Evolutionary conservation across 1,139 yeast genomes (phyloP).

Genomic region (Hyphopichia buzzinii): DNA sequence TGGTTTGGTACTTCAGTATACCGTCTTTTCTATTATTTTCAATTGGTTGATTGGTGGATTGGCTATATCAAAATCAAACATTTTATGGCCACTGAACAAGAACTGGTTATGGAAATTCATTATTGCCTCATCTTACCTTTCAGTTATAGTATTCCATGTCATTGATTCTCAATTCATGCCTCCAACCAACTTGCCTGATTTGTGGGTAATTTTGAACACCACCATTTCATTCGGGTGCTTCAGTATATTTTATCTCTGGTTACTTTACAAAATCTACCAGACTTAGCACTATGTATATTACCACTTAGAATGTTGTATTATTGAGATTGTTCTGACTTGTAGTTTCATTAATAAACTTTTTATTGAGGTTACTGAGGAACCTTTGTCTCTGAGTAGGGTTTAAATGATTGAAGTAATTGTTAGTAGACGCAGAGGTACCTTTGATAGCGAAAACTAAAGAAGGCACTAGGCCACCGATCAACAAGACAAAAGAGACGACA

Average conservation of each 20-base stretch:
- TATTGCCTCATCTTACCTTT: slow-evolving; percentile 58
- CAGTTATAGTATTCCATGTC: slow-evolving; percentile 50
- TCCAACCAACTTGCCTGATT: slow-evolving; percentile 69
- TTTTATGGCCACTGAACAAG: slow-evolving; percentile 38
- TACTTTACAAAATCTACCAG: slow-evolving; percentile 45
- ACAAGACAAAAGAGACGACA: slow-evolving; percentile 11
- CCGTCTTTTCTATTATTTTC: slow-evolving; percentile 57
- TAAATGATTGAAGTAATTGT: slow-evolving; percentile 14
- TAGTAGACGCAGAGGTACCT: slow-evolving; percentile 10
- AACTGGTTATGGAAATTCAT: slow-evolving; percentile 54
- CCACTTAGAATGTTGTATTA: neutral
- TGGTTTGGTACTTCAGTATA: slow-evolving; percentile 68
- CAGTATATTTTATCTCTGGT: slow-evolving; percentile 75
- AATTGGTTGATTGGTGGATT: slow-evolving; percentile 83
- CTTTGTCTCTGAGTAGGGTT: slow-evolving; percentile 6
- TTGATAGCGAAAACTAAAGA: slow-evolving; percentile 7
- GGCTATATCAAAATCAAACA: slow-evolving; percentile 10
- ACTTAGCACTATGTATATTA: neutral
- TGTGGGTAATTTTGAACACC: slow-evolving; percentile 80
- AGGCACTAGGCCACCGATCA: slow-evolving; percentile 21
- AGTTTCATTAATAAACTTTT: no score
- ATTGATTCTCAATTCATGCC: slow-evolving; percentile 53
- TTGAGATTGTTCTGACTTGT: no score
- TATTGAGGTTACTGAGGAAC: neutral
- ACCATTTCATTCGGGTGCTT: slow-evolving; percentile 76